Evolutionary conservation across 2,329 filamentous ascomycete species (phyloP), one percentile per base, ranked within the genome.

Genomic region (Graphiopsis chlorocephala): DNA sequence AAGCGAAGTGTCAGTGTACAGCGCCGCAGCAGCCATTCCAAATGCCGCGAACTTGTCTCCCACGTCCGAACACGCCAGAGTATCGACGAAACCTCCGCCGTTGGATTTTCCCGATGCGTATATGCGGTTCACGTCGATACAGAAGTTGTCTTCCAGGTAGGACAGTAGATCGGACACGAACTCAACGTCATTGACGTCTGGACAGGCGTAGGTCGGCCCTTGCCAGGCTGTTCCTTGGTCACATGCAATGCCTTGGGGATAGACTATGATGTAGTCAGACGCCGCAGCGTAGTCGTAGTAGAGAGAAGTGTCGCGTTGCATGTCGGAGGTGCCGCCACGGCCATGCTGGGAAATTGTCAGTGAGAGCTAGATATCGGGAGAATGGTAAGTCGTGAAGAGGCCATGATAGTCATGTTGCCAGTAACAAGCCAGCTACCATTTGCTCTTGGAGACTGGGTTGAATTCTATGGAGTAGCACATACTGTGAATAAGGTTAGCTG

Each of bases 81-180:
- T 69, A 26, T 78, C 79, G 4, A 80, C 79, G 53, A 75, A 74
- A 10, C 80, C 84, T 2, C 82, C 85, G 7, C 84, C 85, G 55
- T 86, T 85, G 68, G 78, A 85, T 68, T 86, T 85, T 52, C 82
- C 82, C 1, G 78, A 77, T 12, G 78, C 78, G 66, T 83, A 84
- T 52, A 84, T 74, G 11, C 77, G 78, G 4, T 70, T 68, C 1
- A 72, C 65, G 66, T 84, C 79, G 67, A 85, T 76, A 71, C 82
- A 84, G 70, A 81, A 81, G 3, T 71, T 70, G 11, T 71, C 65
- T 61, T 77, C 69, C 11, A 84, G 67, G 31, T 79, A 68, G 12
- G 73, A 69, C 33, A 82, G 70, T 20, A 84, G 75, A 62, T 82
- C 78, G 4, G 78, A 67, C 20, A 77, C 80, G 70, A 83, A 84